phyloP scores from a whole-genome alignment of 805 yeast genomes.

The Suhomyces sp. region DNA sequence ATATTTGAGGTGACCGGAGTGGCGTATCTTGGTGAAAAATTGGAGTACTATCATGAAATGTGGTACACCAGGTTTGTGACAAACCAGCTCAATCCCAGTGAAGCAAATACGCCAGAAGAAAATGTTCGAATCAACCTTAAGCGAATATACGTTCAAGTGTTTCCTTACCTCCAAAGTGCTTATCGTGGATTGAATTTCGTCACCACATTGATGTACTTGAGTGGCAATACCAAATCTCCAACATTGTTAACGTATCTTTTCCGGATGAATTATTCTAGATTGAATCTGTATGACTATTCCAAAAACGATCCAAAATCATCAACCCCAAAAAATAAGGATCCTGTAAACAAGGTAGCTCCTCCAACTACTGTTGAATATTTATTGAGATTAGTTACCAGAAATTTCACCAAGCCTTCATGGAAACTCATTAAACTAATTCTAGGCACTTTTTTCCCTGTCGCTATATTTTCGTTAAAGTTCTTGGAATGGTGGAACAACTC shows the following conservation, averaged over 20 bases:
- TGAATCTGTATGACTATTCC: constrained; percentile 50
- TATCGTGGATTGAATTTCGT: constrained; percentile 50
- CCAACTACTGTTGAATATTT: constrained; percentile 38
- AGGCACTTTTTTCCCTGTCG: constrained; percentile 68
- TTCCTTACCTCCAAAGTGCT: constrained; percentile 55
- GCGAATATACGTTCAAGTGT: constrained; percentile 50
- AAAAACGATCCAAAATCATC: constrained; percentile 27
- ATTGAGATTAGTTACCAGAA: constrained; percentile 18
- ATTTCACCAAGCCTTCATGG: constrained; percentile 27
- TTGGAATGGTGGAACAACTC: constrained; percentile 92
- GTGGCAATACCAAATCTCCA: constrained; percentile 64
- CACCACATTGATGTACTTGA: constrained; percentile 61
- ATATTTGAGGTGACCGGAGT: constrained; percentile 59
- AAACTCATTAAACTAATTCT: constrained; percentile 29
- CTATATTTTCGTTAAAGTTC: constrained; percentile 77
- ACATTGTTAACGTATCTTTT: constrained; percentile 58
- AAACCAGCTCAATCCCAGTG: constrained; percentile 34
- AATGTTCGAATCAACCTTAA: constrained; percentile 26
- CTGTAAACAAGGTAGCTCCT: constrained; percentile 36
- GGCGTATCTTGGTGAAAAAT: constrained; percentile 68
- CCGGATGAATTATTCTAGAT: constrained; percentile 62
- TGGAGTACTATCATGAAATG: constrained; percentile 60
- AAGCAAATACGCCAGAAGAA: constrained; percentile 20
- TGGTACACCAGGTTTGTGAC: constrained; percentile 59
- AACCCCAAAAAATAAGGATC: constrained; percentile 2